Evolutionary conservation across 2,329 filamentous ascomycete species (phyloP), one percentile per base, ranked within the genome.

Genomic region (Verticillium dahliae): DNA sequence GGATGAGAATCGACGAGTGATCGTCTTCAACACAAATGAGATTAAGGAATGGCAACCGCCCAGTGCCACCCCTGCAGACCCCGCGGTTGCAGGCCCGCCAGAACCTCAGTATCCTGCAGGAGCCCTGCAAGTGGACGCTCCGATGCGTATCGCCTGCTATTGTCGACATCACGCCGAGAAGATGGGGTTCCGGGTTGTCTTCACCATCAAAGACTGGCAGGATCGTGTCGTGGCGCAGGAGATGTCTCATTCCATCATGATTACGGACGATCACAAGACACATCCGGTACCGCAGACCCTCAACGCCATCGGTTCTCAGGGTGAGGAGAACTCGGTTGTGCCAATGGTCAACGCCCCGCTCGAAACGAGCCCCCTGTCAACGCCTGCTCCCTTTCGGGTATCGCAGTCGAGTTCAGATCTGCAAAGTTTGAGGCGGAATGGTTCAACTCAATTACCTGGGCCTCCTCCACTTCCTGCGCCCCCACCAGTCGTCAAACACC

Each of bases 181-280:
- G 78, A 80, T 89, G 67, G 94, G 94, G 1, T 99, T 97, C 75
- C 81, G 84, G 65, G 92, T 98, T 69, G 96, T 99, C 65, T 96
- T 98, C 75, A 98, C 94, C 1, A 82, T 99, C 70, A 96, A 93
- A 71, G 91, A 97, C 74, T 85, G 85, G 70, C 79, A 86, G 65
- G 90, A 88, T 68, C 86, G 87, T 55, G 78, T 97, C 37, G 79
- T 98, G 54, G 90, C 92, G 6, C 94, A 99, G 75, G 86, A 88
- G 59, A 89, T 97, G 66, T 92, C 91, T 22, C 87, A 89, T 61
- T 90, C 92, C 0, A 96, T 98, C 66, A 94, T 97, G 84, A 97
- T 98, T 65, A 98, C 95, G 1, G 94, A 99, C 72, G 94, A 99
- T 70, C 94, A 98, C 79, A 98, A 98, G 78, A 97, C 92, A 7